A percentile compares a stretch with the other conserved stretches of the same genome.
Conservation (phyloP, 2,329 filamentous ascomycete genomes). For the Drechslerella stenobrocha region DNA sequence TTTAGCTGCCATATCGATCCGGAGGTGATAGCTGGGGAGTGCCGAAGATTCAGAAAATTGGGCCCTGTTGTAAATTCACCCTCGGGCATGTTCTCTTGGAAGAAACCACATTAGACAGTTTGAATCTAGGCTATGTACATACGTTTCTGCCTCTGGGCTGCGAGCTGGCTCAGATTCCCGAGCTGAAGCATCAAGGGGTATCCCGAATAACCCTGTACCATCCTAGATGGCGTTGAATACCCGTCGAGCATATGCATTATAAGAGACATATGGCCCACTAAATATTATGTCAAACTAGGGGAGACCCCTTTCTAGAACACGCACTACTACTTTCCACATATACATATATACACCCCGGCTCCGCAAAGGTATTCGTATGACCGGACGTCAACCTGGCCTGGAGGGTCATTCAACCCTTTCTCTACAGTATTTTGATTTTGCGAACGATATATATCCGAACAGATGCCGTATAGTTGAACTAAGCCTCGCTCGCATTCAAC, state of each 20-base stretch:
- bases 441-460: background rate
- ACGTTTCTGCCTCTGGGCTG: conserved; percentile 11
- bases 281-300: background rate
- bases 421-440: background rate
- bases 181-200: background rate
- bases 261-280: background rate
- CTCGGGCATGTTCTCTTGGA: background rate
- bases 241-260: background rate
- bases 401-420: no score
- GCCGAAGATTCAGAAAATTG: no score
- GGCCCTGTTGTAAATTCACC: background rate
- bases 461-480: background rate
- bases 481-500: no score
- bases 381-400: no score
- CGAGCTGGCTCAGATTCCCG: conserved; percentile 5
- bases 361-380: no score
- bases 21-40: no score
- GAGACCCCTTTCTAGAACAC: background rate
- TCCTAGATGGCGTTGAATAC: background rate
- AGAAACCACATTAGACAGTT: background rate
- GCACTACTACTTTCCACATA: background rate
- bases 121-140: background rate
- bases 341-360: no score
- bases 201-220: background rate
- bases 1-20: background rate